Evolutionary conservation across 306 rosid genomes (phyloP), one percentile per base, ranked within the genome.

Genomic region (Vicia villosa): DNA sequence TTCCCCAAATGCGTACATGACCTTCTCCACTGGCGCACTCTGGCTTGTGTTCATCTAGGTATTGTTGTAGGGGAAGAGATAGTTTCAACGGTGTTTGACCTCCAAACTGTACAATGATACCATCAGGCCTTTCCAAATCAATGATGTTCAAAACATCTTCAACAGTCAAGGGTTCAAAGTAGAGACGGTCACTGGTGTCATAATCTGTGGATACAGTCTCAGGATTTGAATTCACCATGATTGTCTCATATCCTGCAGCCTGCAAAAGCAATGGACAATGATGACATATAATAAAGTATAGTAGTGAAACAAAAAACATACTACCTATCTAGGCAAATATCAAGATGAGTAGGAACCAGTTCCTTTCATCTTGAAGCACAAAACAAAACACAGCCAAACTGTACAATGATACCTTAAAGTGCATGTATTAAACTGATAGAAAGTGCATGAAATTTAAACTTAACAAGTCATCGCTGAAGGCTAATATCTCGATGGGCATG

Each of bases 161-260:
- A 54, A 86, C 81, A 2, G 99, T 95, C 80, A 89, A 76, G 24
- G 96, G 97, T 77, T 95, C 97, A 79, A 91, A 95, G 74, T 95
- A 95, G 21, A 95, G 85, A 40, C 93, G 97, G 49, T 95, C 97
- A 81, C 99, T 95, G 0, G 99, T 95, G 85, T 95, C 99, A 68
- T 91, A 95, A 77, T 91, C 97, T 2, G 99, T 95, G 45, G 97
- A 95, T 20, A 95, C 97, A 14, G 97, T 95, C 78, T 95, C 97
- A 3, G 99, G 97, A 84, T 95, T 95, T 46, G 99, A 95, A 77
- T 95, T 95, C 87, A 95, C 90, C 99, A 95, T 91, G 67, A 95
- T 91, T 76, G 99, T 95, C 82, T 91, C 96, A 72, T 87, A 95
- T 37, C 95, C 96, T 22, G 89, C 97, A 69, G 86, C 83, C 97